Evolutionary conservation across 345 rosid genomes (phyloP), one percentile per base, ranked within the genome.

Genomic region (Ceriops tagal): DNA sequence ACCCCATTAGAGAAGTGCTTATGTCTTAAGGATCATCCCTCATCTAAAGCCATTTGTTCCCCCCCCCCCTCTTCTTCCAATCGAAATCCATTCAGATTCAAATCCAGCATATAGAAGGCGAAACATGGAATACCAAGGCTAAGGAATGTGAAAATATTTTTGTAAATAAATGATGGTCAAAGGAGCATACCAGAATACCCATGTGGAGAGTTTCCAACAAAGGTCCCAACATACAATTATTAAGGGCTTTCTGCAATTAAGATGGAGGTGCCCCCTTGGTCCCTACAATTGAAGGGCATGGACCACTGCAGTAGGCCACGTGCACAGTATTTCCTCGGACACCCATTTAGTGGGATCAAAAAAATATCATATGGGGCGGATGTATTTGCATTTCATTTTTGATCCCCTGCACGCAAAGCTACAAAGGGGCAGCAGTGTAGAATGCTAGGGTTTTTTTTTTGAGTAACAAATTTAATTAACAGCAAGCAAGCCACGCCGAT

Each of bases 121-220:
- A 24, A 63, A 11, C 11, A 43, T 24, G 6, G 24, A 2, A 8
- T 21, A 0, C 1, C 4, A 9, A 6, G 13, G 43, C 8, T 26
- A 39, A 11, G 16, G 11, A 22, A 15, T 35, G n/a, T 1, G 1
- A 32, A 11, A 3, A 22, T 24, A 53, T 11, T 28, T 11, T 20
- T 9, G 34, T 5, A 31, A 20, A 63, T 8, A 39, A 21, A 28
- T 2, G 26, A 57, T 51, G 61, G 70, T 65, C 16, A 72, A 47
- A 57, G 26, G 55, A 58, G 53, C 13, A 24, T 3, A 51, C 13
- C 60, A 49, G 60, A 60, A 20, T 28, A 30, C 57, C 69, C 69
- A 71, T 64, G 75, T 72, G 71, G 66, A 59, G 66, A 59, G 66
- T 15, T 51, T 72, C 37, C 61, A 30, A 65, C 31, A 5, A 47